A percentile compares a stretch with the other conserved stretches of the same genome.
Evolutionary conservation across 257 asterid species (phyloP).

Genomic region (Salvia splendens): DNA sequence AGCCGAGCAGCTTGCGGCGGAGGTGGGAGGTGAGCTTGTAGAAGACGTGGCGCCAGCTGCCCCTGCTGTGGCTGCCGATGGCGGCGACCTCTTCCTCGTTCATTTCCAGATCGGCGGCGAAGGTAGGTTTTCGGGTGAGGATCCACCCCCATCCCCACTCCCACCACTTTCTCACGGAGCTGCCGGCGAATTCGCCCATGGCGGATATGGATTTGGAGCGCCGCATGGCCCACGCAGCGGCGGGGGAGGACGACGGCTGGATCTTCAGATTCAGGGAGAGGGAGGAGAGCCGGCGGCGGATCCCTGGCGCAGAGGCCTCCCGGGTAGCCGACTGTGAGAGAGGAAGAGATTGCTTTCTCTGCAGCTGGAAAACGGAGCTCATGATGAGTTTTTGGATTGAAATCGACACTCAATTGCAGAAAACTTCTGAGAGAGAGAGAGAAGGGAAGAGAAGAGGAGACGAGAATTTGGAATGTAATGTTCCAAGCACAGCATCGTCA

Average conservation of each 20-base stretch:
- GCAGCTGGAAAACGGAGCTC: constrained; percentile 59
- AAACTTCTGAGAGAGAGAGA: background rate
- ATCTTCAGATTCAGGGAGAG: constrained; percentile 57
- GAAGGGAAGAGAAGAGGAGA: background rate
- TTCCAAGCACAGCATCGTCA: constrained; percentile 7
- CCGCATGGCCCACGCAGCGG: constrained; percentile 48
- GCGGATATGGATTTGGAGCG: constrained; percentile 69
- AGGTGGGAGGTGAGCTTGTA: constrained; percentile 65
- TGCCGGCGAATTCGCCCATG: constrained; percentile 50
- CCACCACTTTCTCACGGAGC: constrained; percentile 80
- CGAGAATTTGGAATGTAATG: constrained; percentile 24
- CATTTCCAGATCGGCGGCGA: constrained; percentile 88
- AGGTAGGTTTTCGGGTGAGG: constrained; percentile 67
- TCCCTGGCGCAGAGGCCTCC: constrained; percentile 24
- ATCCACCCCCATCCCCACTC: constrained; percentile 76
- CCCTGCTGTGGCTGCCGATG: constrained; percentile 68
- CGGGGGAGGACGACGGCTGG: constrained; percentile 43
- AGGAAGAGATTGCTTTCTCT: constrained; percentile 59
- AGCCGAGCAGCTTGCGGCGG: constrained; percentile 58
- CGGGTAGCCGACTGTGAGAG: constrained; percentile 43
- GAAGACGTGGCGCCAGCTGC: constrained; percentile 80
- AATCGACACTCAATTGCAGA: background rate
- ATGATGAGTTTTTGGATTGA: constrained; percentile 5
- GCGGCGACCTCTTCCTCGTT: constrained; percentile 66
- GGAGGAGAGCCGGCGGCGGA: constrained; percentile 68